These are phyloP conservation scores for Pseudogymnoascus sp. DNA, from an alignment of 2,329 filamentous ascomycete genomes.

Conservation along the genomic window DNA sequence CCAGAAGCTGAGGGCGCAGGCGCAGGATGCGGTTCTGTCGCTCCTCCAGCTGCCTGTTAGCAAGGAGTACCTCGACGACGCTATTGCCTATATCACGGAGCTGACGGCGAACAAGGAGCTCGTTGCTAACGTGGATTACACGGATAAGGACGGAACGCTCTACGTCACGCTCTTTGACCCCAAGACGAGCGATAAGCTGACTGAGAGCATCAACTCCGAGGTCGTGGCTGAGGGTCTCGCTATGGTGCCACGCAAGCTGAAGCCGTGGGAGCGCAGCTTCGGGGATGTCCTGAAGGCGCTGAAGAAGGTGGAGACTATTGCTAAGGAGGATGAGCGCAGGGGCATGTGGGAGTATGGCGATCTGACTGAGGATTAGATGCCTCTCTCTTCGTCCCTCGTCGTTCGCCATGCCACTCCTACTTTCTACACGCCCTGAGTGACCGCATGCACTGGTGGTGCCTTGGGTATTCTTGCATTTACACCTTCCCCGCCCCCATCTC, in stretches of 20 bases:
- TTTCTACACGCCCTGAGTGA: neutral
- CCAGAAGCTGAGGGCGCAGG: conserved; percentile 79
- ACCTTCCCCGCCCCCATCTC: neutral
- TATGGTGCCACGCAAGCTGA: conserved; percentile 87
- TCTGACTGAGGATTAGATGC: conserved; percentile 70
- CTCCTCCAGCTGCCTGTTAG: conserved; percentile 82
- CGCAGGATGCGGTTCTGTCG: conserved; percentile 76
- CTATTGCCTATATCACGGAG: conserved; percentile 67
- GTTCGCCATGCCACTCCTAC: neutral
- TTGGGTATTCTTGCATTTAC: neutral
- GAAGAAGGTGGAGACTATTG: conserved; percentile 65
- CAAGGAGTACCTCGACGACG: conserved; percentile 75
- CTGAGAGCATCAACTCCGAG: conserved; percentile 84
- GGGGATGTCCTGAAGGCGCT: conserved; percentile 64
- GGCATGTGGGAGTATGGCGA: conserved; percentile 99
- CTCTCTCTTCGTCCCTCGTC: neutral
- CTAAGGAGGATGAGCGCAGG: conserved; percentile 67
- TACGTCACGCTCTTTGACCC: conserved; percentile 86
- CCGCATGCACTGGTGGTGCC: neutral
- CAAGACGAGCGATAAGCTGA: conserved; percentile 51
- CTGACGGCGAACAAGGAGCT: conserved; percentile 68
- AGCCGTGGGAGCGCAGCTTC: conserved; percentile 79
- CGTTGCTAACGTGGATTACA: conserved; percentile 84
- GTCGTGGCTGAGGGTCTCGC: conserved; percentile 76
- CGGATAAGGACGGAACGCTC: conserved; percentile 73